phyloP scores from a whole-genome alignment of 768 basidiomycete species.

The Russula griseocarnosa region DNA sequence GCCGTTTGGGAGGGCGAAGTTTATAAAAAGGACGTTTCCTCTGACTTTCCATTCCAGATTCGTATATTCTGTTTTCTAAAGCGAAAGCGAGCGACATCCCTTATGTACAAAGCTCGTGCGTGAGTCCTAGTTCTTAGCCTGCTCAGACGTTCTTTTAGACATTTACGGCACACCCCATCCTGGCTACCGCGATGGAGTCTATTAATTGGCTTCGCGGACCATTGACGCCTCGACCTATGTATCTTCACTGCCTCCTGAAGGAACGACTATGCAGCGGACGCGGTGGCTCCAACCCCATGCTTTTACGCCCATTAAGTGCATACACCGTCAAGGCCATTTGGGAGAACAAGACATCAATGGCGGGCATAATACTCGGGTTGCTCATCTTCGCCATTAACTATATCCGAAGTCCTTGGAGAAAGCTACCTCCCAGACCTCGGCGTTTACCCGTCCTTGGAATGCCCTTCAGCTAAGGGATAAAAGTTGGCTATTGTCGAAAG shows the following conservation, averaged over 20 bases:
- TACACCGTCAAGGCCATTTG: background rate
- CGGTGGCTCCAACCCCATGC: too few relatives aligned
- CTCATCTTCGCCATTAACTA: background rate
- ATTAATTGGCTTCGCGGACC: too few relatives aligned
- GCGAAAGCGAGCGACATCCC: background rate
- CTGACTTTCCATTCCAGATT: background rate
- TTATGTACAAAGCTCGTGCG: too few relatives aligned
- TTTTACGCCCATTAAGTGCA: background rate
- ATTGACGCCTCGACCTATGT: too few relatives aligned
- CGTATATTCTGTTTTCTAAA: background rate
- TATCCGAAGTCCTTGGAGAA: conserved; percentile 9
- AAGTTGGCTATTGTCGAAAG: conserved; percentile 7
- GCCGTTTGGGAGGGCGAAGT: background rate
- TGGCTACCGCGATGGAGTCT: too few relatives aligned
- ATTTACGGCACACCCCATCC: too few relatives aligned
- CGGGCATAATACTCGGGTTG: background rate
- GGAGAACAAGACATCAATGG: background rate
- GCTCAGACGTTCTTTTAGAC: too few relatives aligned
- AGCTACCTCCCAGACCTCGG: conserved; percentile 9
- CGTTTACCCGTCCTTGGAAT: conserved; percentile 14
- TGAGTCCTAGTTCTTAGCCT: too few relatives aligned
- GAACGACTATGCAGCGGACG: too few relatives aligned
- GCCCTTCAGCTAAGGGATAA: conserved; percentile 8
- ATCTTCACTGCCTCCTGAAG: too few relatives aligned
- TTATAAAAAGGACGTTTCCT: background rate